phyloP scores from a whole-genome alignment of 2,329 filamentous ascomycete genomes.

The Boeremia lycopersici region DNA sequence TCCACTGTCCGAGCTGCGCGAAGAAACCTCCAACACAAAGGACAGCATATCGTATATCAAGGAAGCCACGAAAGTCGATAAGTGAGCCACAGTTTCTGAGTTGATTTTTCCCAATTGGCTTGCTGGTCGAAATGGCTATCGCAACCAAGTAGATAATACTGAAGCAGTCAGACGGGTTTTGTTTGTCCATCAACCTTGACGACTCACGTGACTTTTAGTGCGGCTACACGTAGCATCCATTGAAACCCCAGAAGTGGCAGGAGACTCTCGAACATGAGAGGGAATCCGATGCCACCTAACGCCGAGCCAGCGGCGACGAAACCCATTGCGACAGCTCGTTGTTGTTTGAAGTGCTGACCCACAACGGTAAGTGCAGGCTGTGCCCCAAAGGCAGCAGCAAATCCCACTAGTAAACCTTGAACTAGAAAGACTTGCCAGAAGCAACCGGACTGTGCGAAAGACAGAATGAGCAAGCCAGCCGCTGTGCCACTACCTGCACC shows the following conservation, averaged over 20 bases:
- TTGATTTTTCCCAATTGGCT: constrained; percentile 10
- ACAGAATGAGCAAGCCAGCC: constrained; percentile 31
- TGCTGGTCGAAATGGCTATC: constrained; percentile 39
- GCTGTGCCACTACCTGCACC: constrained; percentile 32
- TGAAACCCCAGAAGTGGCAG: constrained; percentile 62
- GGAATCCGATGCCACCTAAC: constrained; percentile 60
- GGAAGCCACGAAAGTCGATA: constrained; percentile 44
- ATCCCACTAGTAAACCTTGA: constrained; percentile 53
- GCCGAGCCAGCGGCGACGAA: constrained; percentile 50
- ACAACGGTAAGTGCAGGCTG: constrained; percentile 50
- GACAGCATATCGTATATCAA: constrained; percentile 41
- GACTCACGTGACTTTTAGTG: constrained; percentile 53
- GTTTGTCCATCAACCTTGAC: constrained; percentile 49
- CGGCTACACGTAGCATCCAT: constrained; percentile 67
- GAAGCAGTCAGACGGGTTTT: constrained; percentile 54
- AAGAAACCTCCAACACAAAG: constrained; percentile 36
- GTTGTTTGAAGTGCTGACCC: constrained; percentile 52
- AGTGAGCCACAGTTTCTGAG: constrained; percentile 33
- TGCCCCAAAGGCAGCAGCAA: constrained; percentile 51
- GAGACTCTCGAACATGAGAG: constrained; percentile 61
- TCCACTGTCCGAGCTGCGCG: constrained; percentile 38
- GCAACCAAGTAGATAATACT: constrained; percentile 56
- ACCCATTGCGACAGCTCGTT: constrained; percentile 52
- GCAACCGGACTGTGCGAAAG: constrained; percentile 26
- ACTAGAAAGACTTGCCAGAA: constrained; percentile 54